Evolutionary conservation across 2,329 filamentous ascomycete species (phyloP).

Genomic region (Colletotrichum horii): DNA sequence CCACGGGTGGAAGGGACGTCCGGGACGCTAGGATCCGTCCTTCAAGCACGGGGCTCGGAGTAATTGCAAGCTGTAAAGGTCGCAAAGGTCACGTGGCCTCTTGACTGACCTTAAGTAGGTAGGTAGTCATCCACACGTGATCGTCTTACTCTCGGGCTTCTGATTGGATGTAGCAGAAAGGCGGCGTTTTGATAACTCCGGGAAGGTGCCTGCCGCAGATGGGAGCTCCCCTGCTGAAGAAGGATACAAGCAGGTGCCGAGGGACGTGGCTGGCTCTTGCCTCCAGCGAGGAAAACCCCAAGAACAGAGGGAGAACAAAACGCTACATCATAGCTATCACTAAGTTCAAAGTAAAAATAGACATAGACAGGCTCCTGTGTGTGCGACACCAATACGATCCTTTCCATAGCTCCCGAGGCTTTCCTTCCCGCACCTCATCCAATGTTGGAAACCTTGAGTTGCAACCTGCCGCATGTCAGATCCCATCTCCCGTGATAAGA

Average conservation of each 20-base stretch:
- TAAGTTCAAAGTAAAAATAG: neutral
- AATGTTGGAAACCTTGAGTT: slow-evolving; percentile 2
- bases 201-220: neutral
- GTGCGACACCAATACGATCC: neutral
- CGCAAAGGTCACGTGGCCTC: neutral
- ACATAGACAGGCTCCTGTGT: neutral
- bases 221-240: neutral
- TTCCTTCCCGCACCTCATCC: neutral
- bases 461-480: slow-evolving; percentile 13
- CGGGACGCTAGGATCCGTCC: neutral
- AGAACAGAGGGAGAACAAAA: neutral
- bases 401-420: neutral
- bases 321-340: neutral
- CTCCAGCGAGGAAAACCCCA: neutral
- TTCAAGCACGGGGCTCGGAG: neutral
- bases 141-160: neutral
- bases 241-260: neutral
- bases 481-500: neutral
- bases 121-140: neutral
- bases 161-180: neutral
- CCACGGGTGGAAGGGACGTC: neutral
- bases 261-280: neutral
- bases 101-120: neutral
- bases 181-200: neutral
- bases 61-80: neutral